Percentiles rank a stretch among this genome's conserved stretches.
Evolutionary conservation across 2,329 filamentous ascomycete species (phyloP).

Genomic region (Neofusicoccum sp.): DNA sequence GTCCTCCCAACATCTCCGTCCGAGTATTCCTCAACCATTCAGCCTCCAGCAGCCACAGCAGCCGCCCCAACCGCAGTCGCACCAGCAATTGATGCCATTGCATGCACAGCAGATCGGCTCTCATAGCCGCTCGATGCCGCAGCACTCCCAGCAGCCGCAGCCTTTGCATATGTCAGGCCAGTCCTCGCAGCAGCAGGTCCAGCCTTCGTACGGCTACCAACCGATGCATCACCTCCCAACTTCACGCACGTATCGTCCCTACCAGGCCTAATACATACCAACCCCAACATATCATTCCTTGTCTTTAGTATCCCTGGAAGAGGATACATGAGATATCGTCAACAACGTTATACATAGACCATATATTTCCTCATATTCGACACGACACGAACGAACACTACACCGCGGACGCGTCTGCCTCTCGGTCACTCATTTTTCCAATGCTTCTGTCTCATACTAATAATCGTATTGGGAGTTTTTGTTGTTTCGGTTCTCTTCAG

Average conservation of each 20-base stretch:
- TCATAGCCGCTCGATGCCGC: background rate
- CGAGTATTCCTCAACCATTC: constrained; percentile 5
- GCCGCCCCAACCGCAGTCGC: background rate
- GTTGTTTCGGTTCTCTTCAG: constrained; percentile 12
- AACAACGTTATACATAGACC: background rate
- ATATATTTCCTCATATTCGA: background rate
- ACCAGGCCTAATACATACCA: constrained; percentile 6
- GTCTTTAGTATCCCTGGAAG: background rate
- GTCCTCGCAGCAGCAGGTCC: background rate
- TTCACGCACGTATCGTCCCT: constrained; percentile 9
- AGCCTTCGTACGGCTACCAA: constrained; percentile 3
- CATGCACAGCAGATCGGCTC: constrained; percentile 2
- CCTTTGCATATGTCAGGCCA: background rate
- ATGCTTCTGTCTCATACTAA: constrained; percentile 4
- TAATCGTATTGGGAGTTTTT: background rate
- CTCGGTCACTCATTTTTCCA: background rate
- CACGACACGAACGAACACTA: background rate
- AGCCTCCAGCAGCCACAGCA: constrained; percentile 7
- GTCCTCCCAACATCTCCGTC: constrained; percentile 8
- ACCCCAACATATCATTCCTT: background rate
- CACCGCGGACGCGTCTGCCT: background rate
- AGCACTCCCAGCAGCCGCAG: background rate
- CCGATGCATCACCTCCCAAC: background rate
- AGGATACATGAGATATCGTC: background rate
- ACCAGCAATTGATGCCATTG: constrained; percentile 3